A percentile compares a stretch with the other conserved stretches of the same genome.
These are phyloP conservation scores for Cicer chorassanicum DNA, from an alignment of 306 rosid species.

Conservation along the genomic window DNA sequence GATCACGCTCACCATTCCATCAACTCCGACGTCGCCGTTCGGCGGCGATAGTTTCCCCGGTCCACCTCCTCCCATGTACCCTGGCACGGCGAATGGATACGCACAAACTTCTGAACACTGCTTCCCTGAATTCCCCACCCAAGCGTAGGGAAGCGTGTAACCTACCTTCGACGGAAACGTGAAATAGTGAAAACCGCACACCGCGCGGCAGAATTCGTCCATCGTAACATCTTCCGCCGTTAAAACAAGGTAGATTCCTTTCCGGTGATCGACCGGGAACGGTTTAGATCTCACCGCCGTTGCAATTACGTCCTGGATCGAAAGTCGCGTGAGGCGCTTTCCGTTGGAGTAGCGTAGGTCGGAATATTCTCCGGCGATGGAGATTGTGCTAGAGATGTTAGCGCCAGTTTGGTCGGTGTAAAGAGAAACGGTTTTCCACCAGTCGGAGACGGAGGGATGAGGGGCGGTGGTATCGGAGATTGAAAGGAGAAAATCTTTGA, in stretches of 20 bases:
- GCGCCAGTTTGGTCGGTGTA: slow-evolving; percentile 94
- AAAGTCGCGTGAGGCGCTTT: slow-evolving; percentile 63
- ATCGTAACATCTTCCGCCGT: slow-evolving; percentile 72
- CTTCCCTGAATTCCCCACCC: slow-evolving; percentile 89
- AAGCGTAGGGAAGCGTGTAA: slow-evolving; percentile 84
- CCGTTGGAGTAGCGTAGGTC: slow-evolving; percentile 73
- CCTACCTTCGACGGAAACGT: slow-evolving; percentile 92
- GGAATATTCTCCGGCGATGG: slow-evolving; percentile 69
- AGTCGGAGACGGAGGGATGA: slow-evolving; percentile 79
- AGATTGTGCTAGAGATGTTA: slow-evolving; percentile 72
- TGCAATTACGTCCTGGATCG: slow-evolving; percentile 76
- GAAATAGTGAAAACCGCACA: slow-evolving; percentile 92
- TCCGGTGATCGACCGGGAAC: slow-evolving; percentile 77
- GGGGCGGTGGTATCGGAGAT: slow-evolving; percentile 58
- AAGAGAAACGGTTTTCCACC: slow-evolving; percentile 85
- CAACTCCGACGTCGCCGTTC: slow-evolving; percentile 49
- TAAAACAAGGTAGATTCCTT: slow-evolving; percentile 77
- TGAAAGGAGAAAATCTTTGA: slow-evolving; percentile 74
- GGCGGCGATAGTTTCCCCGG: slow-evolving; percentile 65
- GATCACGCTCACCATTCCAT: slow-evolving; percentile 55
- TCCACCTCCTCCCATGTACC: slow-evolving; percentile 78
- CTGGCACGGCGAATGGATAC: slow-evolving; percentile 85
- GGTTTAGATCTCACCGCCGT: slow-evolving; percentile 73
- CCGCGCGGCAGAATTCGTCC: slow-evolving; percentile 91
- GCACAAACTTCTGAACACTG: slow-evolving; percentile 96